Evolutionary conservation across 352 stramenopile species (phyloP).

Genomic region (Globisporangium ultimum): DNA sequence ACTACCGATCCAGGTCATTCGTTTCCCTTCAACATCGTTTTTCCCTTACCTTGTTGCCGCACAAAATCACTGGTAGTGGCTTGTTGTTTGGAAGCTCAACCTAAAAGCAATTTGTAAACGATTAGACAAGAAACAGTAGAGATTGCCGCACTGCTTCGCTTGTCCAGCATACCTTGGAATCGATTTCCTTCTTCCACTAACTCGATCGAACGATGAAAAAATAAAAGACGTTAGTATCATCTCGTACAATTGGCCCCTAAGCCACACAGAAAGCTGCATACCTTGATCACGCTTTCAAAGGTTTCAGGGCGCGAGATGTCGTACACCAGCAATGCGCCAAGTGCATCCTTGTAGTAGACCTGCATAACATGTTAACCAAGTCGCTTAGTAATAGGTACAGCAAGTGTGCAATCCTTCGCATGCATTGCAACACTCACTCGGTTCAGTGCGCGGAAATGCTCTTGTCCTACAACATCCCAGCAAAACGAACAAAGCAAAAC

Average conservation of each 20-base stretch:
- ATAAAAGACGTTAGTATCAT: no score
- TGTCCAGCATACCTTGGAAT: conserved; percentile 69
- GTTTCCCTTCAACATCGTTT: not conserved
- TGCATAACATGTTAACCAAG: conserved; percentile 6
- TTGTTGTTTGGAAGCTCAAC: conserved; percentile 90
- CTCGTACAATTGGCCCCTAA: not conserved
- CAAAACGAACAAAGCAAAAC: not conserved
- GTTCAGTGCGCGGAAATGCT: conserved; percentile 93
- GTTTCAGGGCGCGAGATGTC: conserved; percentile 90
- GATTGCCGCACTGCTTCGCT: not conserved
- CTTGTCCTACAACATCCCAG: conserved; percentile 51
- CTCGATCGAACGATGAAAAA: not conserved
- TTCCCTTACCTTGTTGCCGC: conserved; percentile 87
- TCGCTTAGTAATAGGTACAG: not conserved
- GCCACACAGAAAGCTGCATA: conserved; percentile 13
- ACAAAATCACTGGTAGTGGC: conserved; percentile 88
- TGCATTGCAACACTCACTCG: conserved; percentile 30
- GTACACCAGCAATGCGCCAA: conserved; percentile 90
- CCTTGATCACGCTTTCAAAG: conserved; percentile 88
- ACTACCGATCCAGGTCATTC: not conserved
- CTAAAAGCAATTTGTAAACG: conserved; percentile 10
- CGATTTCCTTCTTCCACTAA: conserved; percentile 93
- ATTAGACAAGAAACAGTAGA: not conserved
- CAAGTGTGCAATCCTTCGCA: not conserved
- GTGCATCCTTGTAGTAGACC: conserved; percentile 93